A percentile compares a stretch with the other conserved stretches of the same genome.
Evolutionary conservation across 495 filamentous ascomycete species (phyloP).

Genomic region (Podospora anserina): DNA sequence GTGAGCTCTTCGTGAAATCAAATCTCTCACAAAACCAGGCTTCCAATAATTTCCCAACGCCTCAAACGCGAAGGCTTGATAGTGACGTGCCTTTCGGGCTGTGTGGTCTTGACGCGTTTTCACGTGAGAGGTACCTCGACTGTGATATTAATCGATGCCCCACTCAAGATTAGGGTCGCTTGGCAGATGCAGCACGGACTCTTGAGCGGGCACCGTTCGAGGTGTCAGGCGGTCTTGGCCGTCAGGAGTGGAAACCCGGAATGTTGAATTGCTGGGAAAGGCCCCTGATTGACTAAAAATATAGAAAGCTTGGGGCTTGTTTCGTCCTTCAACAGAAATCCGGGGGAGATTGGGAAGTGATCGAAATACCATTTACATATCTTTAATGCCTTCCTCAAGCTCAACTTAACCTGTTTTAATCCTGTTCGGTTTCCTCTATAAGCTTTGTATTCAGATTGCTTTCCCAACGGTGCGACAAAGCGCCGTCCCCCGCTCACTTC

Average conservation of each 20-base stretch:
- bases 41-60: background rate
- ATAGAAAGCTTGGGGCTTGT: background rate
- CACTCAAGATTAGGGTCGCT: slow-evolving; percentile 3
- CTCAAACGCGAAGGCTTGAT: slow-evolving; percentile 1
- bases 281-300: background rate
- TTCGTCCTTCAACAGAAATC: background rate
- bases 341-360: background rate
- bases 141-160: background rate
- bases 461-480: background rate
- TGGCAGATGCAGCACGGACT: slow-evolving; percentile 12
- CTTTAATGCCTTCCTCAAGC: background rate
- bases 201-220: slow-evolving; percentile 14
- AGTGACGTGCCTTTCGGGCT: slow-evolving; percentile 15
- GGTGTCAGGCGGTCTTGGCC: background rate
- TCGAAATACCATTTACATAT: background rate
- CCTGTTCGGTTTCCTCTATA: background rate
- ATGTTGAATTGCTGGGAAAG: slow-evolving; percentile 6
- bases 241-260: background rate
- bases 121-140: slow-evolving; percentile 17
- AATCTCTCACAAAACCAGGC: background rate
- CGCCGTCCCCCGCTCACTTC: background rate
- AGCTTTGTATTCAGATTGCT: background rate
- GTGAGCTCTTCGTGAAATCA: background rate
- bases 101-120: slow-evolving; percentile 14
- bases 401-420: background rate